A percentile compares a stretch with the other conserved stretches of the same genome.
Evolutionary conservation across 495 filamentous ascomycete genomes (phyloP).

Genomic region (Penicillium diatomitis): DNA sequence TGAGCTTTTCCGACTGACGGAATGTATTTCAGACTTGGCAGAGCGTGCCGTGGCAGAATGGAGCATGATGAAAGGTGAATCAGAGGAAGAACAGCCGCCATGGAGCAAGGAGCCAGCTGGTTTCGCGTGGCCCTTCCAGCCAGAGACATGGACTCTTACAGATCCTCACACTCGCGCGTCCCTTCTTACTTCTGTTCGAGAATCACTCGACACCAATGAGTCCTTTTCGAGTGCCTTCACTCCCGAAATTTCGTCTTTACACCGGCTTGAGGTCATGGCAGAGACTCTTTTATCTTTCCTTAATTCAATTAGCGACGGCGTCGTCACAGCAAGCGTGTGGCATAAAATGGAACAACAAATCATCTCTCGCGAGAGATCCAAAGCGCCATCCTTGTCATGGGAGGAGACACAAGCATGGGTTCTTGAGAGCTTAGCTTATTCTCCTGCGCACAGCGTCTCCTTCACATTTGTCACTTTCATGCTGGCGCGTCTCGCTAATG

Average conservation of each 20-base stretch:
- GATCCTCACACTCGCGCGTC: slow-evolving; percentile 23
- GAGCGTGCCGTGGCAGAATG: slow-evolving; percentile 74
- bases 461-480: slow-evolving; percentile 81
- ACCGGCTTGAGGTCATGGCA: slow-evolving; percentile 60
- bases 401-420: slow-evolving; percentile 63
- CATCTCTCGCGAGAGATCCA: slow-evolving; percentile 38
- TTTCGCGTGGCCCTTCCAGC: slow-evolving; percentile 68
- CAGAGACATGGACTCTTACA: slow-evolving; percentile 39
- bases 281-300: slow-evolving; percentile 65
- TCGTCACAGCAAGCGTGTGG: slow-evolving; percentile 64
- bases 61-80: slow-evolving; percentile 59
- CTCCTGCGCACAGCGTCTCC: slow-evolving; percentile 71
- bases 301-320: slow-evolving; percentile 59
- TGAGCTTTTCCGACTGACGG: slow-evolving; percentile 81
- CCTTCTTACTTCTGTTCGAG: slow-evolving; percentile 39
- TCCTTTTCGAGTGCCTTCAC: slow-evolving; percentile 48
- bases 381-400: slow-evolving; percentile 30
- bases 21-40: slow-evolving; percentile 64
- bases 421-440: slow-evolving; percentile 60
- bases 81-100: slow-evolving; percentile 35
- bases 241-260: slow-evolving; percentile 47
- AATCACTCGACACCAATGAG: slow-evolving; percentile 60
- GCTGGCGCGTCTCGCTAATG: slow-evolving; percentile 46
- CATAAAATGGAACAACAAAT: slow-evolving; percentile 56
- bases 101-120: slow-evolving; percentile 48